Conservation (phyloP, 306 rosid species). For the Citrullus colocynthis region DNA sequence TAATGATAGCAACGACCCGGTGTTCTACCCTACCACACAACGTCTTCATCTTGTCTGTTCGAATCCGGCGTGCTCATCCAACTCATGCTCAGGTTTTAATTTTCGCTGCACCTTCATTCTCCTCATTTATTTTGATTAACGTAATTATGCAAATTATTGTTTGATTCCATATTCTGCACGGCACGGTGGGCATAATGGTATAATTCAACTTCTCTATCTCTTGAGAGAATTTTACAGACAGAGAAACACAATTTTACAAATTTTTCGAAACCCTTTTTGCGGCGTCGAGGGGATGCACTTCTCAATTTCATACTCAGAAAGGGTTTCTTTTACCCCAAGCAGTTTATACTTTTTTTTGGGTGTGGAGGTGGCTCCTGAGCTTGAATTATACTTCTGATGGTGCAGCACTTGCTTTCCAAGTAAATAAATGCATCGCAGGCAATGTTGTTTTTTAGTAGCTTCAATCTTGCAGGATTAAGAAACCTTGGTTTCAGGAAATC, state of each 20-base stretch:
- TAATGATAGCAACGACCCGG: too few relatives aligned
- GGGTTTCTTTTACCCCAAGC: too few relatives aligned
- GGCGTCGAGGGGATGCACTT: background rate
- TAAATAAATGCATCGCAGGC: too few relatives aligned
- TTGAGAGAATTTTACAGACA: background rate
- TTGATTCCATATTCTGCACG: background rate
- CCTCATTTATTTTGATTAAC: background rate
- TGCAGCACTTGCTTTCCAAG: too few relatives aligned
- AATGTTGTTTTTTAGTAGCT: too few relatives aligned
- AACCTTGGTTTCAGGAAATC: background rate
- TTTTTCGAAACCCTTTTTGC: background rate
- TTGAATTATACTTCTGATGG: background rate
- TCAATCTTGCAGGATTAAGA: too few relatives aligned
- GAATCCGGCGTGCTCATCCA: background rate
- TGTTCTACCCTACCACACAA: too few relatives aligned
- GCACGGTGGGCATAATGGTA: background rate
- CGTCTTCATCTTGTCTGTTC: background rate
- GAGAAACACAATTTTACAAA: background rate
- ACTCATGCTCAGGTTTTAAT: background rate
- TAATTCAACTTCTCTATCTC: background rate
- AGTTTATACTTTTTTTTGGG: background rate
- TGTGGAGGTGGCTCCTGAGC: background rate
- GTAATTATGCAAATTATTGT: background rate
- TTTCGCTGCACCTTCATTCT: background rate
- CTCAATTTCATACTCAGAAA: background rate